A percentile compares a stretch with the other conserved stretches of the same genome.
Conservation (phyloP, 2,329 filamentous ascomycete species). For the Curvularia hawaiiensis region DNA sequence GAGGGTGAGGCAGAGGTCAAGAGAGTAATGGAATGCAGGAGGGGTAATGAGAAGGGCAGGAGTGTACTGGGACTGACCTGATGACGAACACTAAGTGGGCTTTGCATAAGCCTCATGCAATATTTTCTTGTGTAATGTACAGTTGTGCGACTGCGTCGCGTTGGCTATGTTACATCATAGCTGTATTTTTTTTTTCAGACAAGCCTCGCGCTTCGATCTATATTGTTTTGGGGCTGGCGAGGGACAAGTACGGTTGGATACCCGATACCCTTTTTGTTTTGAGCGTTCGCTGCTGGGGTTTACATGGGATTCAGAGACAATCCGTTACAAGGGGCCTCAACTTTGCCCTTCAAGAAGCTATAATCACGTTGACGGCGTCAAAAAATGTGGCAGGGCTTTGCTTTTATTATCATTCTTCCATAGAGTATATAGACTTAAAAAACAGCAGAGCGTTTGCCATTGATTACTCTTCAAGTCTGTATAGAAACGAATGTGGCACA, state of each 20-base stretch:
- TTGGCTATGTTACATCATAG: background rate
- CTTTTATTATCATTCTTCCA: background rate
- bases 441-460: too few relatives aligned
- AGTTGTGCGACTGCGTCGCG: background rate
- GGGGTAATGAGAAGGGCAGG: constrained; percentile 30
- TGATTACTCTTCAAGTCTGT: background rate
- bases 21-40: constrained; percentile 18
- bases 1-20: constrained; percentile 25
- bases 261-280: background rate
- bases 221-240: background rate
- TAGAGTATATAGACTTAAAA: background rate
- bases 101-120: background rate
- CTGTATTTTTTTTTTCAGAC: background rate
- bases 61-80: constrained; percentile 27
- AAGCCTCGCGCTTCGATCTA: background rate
- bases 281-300: background rate
- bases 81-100: background rate
- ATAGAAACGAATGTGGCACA: background rate
- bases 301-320: background rate
- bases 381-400: too few relatives aligned
- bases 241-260: background rate
- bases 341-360: background rate
- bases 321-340: background rate
- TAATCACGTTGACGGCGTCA: background rate
- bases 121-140: constrained; percentile 1